These are phyloP conservation scores for Boletus vinaceobasis DNA, from an alignment of 768 basidiomycete species.

Conservation along the genomic window DNA sequence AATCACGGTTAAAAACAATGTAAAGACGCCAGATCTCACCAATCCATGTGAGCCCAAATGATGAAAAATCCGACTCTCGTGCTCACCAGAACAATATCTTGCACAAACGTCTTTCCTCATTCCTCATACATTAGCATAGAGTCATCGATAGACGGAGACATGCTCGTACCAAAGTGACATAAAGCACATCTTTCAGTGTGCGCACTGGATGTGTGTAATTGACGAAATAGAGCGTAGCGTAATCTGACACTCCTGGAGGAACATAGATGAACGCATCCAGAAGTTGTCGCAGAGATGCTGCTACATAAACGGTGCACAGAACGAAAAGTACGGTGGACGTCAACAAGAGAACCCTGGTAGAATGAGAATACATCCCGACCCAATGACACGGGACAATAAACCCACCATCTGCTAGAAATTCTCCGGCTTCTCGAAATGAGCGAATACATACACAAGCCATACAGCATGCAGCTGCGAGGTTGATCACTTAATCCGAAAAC, in stretches of 20 bases:
- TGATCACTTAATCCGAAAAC: not conserved
- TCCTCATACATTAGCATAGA: not conserved
- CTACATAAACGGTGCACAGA: conserved; percentile 9
- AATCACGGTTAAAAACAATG: conserved; percentile 19
- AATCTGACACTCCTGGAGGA: conserved; percentile 3
- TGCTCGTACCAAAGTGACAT: conserved; percentile 12
- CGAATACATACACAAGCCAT: conserved; percentile 13
- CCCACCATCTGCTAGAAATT: conserved; percentile 3
- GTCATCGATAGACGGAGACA: not conserved
- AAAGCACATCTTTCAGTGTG: conserved; percentile 14
- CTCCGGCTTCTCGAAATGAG: conserved; percentile 1
- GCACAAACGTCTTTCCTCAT: conserved; percentile 9
- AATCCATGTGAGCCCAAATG: not conserved
- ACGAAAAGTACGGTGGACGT: conserved; percentile 14
- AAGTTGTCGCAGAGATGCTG: conserved; percentile 14
- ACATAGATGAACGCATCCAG: conserved; percentile 15
- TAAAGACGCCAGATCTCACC: conserved; percentile 24
- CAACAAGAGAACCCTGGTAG: conserved; percentile 8
- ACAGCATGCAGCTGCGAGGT: conserved; percentile 11
- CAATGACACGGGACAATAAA: not conserved
- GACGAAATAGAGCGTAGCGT: conserved; percentile 11
- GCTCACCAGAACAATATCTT: conserved; percentile 17
- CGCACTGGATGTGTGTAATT: conserved; percentile 9
- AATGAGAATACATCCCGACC: not conserved
- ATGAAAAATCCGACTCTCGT: not conserved